These are phyloP conservation scores for Xylaria sp. DNA, from an alignment of 2,329 filamentous ascomycete species.

Conservation along the genomic window DNA sequence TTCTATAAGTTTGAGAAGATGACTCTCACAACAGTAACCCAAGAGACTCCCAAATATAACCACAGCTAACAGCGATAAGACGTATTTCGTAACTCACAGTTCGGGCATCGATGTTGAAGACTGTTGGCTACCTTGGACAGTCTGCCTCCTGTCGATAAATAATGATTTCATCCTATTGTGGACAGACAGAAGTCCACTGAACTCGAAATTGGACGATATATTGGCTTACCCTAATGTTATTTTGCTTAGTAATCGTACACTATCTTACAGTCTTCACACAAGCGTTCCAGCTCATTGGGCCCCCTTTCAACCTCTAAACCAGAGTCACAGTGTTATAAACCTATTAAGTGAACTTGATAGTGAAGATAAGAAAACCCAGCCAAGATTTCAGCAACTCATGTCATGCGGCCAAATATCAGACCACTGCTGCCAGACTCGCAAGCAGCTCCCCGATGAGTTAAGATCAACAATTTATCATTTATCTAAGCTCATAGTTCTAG, in stretches of 20 bases:
- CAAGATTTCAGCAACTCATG: background rate
- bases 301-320: background rate
- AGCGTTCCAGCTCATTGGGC: background rate
- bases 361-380: background rate
- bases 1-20: background rate
- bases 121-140: background rate
- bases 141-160: background rate
- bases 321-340: too few relatives aligned
- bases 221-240: too few relatives aligned
- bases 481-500: background rate
- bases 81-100: background rate
- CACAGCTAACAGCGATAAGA: background rate
- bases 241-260: too few relatives aligned
- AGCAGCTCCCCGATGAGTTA: background rate
- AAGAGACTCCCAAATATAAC: background rate
- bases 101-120: background rate
- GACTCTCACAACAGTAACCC: background rate
- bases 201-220: too few relatives aligned
- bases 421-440: background rate
- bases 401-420: background rate
- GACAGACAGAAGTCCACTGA: too few relatives aligned
- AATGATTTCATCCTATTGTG: too few relatives aligned
- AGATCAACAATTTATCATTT: background rate
- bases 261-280: background rate
- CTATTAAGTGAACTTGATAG: background rate